Evolutionary conservation across 139 green algal genomes (phyloP).

Genomic region (Chlamydomonas asymmetrica): DNA sequence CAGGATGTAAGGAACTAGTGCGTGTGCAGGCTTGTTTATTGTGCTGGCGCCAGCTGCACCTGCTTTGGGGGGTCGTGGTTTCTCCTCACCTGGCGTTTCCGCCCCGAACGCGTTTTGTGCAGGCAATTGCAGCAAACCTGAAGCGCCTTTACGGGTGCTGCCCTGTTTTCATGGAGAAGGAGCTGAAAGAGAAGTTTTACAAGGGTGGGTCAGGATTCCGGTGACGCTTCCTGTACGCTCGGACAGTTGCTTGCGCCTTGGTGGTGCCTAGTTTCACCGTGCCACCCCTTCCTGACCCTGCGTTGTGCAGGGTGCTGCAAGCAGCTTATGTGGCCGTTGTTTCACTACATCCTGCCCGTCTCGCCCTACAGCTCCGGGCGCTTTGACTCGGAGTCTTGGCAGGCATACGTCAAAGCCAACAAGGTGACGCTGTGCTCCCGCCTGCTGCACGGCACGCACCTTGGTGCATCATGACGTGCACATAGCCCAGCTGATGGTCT

Average conservation of each 20-base stretch:
- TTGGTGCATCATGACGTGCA: too few relatives aligned
- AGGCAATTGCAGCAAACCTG: conserved; percentile 73
- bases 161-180: conserved; percentile 87
- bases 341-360: conserved; percentile 97
- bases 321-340: conserved; percentile 96
- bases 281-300: background rate
- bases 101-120: conserved; percentile 7
- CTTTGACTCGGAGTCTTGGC: conserved; percentile 91
- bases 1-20: conserved; percentile 67
- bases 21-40: background rate
- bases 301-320: conserved; percentile 90
- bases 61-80: background rate
- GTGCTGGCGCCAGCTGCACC: background rate
- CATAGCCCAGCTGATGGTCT: too few relatives aligned
- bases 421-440: too few relatives aligned
- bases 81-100: background rate
- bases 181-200: conserved; percentile 91
- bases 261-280: too few relatives aligned
- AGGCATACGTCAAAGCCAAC: conserved; percentile 96
- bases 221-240: background rate
- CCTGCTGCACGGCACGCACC: too few relatives aligned
- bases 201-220: conserved; percentile 59
- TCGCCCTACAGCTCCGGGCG: conserved; percentile 65
- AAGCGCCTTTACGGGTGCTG: conserved; percentile 78
- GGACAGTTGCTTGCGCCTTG: background rate